Conservation (phyloP, 352 stramenopile genomes). For the Globisporangium yorkense region DNA sequence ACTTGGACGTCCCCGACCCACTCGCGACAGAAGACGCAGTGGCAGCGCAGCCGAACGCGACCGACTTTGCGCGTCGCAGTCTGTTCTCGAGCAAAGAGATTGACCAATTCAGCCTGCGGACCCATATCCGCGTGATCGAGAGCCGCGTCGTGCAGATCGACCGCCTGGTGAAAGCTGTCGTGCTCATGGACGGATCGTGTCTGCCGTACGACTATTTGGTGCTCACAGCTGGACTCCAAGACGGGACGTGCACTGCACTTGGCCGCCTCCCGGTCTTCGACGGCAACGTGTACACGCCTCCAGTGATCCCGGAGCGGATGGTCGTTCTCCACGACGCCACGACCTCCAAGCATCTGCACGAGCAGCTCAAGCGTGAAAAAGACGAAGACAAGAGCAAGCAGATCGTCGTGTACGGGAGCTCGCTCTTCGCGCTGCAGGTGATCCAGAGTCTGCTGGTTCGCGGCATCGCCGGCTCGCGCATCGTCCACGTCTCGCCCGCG, state of each 20-base stretch:
- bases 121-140: conserved; percentile 54
- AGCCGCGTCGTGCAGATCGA: conserved; percentile 70
- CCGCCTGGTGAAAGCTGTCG: conserved; percentile 49
- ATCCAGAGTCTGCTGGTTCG: conserved; percentile 45
- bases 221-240: conserved; percentile 69
- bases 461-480: conserved; percentile 32
- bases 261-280: conserved; percentile 31
- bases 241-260: conserved; percentile 43
- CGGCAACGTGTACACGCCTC: conserved; percentile 24
- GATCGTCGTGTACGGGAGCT: conserved; percentile 62
- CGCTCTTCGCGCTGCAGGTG: conserved; percentile 60
- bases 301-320: conserved; percentile 14
- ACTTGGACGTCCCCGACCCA: conserved; percentile 14
- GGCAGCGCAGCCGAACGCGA: conserved; percentile 2
- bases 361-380: conserved; percentile 7
- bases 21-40: not conserved
- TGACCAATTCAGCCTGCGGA: conserved; percentile 52
- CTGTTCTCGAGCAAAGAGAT: conserved; percentile 33
- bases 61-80: conserved; percentile 51
- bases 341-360: conserved; percentile 14
- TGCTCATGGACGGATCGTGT: conserved; percentile 77
- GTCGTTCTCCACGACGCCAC: conserved; percentile 16
- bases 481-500: conserved; percentile 51
- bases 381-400: conserved; percentile 12
- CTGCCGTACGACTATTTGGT: conserved; percentile 83